Percentiles rank a stretch among this genome's conserved stretches.
These are phyloP conservation scores for Sugiyamaella novakii DNA, from an alignment of 1,139 yeast species.

Conservation along the genomic window DNA sequence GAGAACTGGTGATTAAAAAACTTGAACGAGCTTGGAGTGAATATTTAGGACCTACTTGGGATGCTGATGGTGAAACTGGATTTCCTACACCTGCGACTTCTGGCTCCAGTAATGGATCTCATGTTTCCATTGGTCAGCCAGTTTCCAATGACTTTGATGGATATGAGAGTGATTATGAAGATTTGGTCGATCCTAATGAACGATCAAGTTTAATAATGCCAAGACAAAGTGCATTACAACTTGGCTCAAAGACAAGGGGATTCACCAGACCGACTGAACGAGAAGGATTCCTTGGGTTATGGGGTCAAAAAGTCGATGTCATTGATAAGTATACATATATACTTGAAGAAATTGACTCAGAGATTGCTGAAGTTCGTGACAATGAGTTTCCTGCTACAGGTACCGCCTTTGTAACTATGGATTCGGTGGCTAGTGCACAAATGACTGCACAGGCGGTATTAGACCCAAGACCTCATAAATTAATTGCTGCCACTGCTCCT, in stretches of 20 bases:
- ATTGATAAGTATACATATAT: slow-evolving; percentile 61
- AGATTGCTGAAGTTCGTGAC: slow-evolving; percentile 49
- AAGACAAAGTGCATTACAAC: slow-evolving; percentile 21
- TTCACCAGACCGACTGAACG: slow-evolving; percentile 47
- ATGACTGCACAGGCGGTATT: slow-evolving; percentile 87
- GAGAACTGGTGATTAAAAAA: slow-evolving; percentile 55
- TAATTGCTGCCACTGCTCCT: slow-evolving; percentile 77
- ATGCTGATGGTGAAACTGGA: slow-evolving; percentile 23
- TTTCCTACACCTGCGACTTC: slow-evolving; percentile 9
- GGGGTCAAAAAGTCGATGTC: slow-evolving; percentile 65
- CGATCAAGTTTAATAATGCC: slow-evolving; percentile 17
- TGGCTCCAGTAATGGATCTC: background rate
- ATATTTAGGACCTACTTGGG: slow-evolving; percentile 54
- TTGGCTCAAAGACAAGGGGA: slow-evolving; percentile 22
- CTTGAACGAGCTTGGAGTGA: slow-evolving; percentile 79
- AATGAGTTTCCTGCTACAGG: slow-evolving; percentile 47
- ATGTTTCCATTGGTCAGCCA: background rate
- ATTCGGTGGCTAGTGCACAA: slow-evolving; percentile 82
- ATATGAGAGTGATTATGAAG: slow-evolving; percentile 7
- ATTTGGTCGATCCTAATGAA: slow-evolving; percentile 16
- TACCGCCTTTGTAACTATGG: slow-evolving; percentile 81
- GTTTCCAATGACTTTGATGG: slow-evolving; percentile 3
- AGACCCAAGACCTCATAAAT: slow-evolving; percentile 73
- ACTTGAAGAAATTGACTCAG: slow-evolving; percentile 58
- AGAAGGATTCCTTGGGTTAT: slow-evolving; percentile 52